These are phyloP conservation scores for Dittrichia graveolens DNA, from an alignment of 129 eudicot genomes.

Conservation along the genomic window DNA sequence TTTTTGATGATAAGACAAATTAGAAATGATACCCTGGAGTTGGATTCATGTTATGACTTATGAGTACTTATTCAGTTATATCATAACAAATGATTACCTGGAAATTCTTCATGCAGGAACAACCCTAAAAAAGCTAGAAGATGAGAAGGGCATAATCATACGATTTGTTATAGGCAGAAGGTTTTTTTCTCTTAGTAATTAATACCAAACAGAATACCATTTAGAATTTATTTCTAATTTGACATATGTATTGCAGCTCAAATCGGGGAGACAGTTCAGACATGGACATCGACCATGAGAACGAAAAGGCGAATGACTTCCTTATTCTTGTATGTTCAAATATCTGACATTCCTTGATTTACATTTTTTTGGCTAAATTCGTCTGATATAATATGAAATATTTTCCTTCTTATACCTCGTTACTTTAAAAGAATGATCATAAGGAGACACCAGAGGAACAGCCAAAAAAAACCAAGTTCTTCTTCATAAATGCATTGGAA, in stretches of 20 bases:
- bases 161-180: slow-evolving; percentile 94
- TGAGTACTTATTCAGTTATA: slow-evolving; percentile 16
- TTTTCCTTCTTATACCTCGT: neutral
- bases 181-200: slow-evolving; percentile 30
- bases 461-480: slow-evolving; percentile 63
- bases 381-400: slow-evolving; percentile 1
- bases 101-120: slow-evolving; percentile 49
- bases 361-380: neutral
- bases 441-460: slow-evolving; percentile 57
- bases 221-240: slow-evolving; percentile 26
- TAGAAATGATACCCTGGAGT: neutral
- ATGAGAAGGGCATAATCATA: slow-evolving; percentile 69
- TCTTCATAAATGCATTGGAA: slow-evolving; percentile 59
- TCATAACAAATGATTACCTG: slow-evolving; percentile 2
- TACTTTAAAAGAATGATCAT: slow-evolving; percentile 59
- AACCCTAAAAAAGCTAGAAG: slow-evolving; percentile 56
- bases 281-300: slow-evolving; percentile 62
- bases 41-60: slow-evolving; percentile 7
- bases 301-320: slow-evolving; percentile 61
- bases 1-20: neutral
- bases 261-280: slow-evolving; percentile 64
- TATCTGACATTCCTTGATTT: neutral
- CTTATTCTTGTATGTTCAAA: slow-evolving; percentile 72
- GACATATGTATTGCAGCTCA: slow-evolving; percentile 48
- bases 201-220: slow-evolving; percentile 9